A percentile compares a stretch with the other conserved stretches of the same genome.
Evolutionary conservation across 2,329 filamentous ascomycete species (phyloP).

Genomic region (Stachybotrys chartarum): DNA sequence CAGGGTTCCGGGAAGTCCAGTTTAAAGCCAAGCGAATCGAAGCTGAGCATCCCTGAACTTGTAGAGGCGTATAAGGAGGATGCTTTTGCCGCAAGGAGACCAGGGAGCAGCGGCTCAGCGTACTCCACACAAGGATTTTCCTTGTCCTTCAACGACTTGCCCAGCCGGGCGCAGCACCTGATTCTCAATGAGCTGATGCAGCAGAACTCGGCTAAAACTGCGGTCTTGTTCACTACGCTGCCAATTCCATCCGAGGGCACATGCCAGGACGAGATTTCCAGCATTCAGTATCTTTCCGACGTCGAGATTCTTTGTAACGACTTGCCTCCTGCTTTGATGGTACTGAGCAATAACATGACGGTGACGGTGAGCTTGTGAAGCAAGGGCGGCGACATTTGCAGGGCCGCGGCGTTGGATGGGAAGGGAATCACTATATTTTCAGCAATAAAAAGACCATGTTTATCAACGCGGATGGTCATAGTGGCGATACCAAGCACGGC

Average conservation of each 20-base stretch:
- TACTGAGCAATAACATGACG: constrained; percentile 85
- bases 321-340: constrained; percentile 68
- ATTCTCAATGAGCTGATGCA: constrained; percentile 81
- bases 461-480: not conserved
- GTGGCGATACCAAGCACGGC: not conserved
- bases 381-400: not conserved
- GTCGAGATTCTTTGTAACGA: constrained; percentile 72
- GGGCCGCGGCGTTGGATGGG: too few species aligned
- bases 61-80: constrained; percentile 29
- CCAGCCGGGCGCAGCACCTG: constrained; percentile 75
- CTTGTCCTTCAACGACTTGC: constrained; percentile 79
- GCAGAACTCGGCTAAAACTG: constrained; percentile 60
- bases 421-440: not conserved
- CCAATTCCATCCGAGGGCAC: constrained; percentile 77
- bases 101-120: constrained; percentile 28
- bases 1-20: constrained; percentile 27
- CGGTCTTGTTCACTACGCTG: constrained; percentile 75
- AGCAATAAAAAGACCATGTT: not conserved
- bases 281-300: constrained; percentile 68
- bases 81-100: constrained; percentile 14
- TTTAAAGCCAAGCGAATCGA: constrained; percentile 23
- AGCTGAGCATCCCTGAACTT: constrained; percentile 36
- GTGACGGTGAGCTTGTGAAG: constrained; percentile 66
- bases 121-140: constrained; percentile 57
- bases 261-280: constrained; percentile 60